Evolutionary conservation across 2,329 filamentous ascomycete genomes (phyloP), one percentile per base, ranked within the genome.

Genomic region (Xylaria polymorpha): DNA sequence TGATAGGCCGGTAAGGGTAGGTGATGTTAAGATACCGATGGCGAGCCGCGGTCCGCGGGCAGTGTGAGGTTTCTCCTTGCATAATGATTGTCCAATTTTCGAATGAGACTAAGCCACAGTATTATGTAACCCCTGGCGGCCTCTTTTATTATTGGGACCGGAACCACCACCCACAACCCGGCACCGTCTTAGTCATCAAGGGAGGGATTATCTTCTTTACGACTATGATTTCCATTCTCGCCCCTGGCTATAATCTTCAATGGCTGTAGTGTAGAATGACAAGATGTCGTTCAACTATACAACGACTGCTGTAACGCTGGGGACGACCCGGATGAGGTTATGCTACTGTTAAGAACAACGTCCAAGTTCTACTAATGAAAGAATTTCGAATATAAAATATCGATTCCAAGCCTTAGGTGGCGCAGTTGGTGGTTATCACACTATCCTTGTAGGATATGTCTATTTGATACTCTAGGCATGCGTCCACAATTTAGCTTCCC

Each of bases 401-500:
- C 20, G 44, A 48, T 12, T 48, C 8, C 4, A 14, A 22, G 44
- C n/a, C n/a, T 22, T 22, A 48, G 20, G 44, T 48, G 44, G 44
- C 44, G 44, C 44, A 48, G 44, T 8, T 5, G 10, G 5, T 22
- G 10, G 20, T 48, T 10, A 4, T 4, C 10, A 22, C 7, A 14
- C 3, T 14, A 22, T 14, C 9, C n/a, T 4, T 48, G 44, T 48
- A 22, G 12, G 20, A 22, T 48, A 48, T 12, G 12, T 48, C 1
- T 48, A 48, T 48, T 22, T 22, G n/a, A 48, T 22, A 46, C 43
- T 46, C 43, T 46, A 8, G 43, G 43, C 43, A 46, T 46, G n/a
- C 7, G 7, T 46, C 43, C 43, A 18, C 43, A 20, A 6, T 46
- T n/a, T 4, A 44, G 43, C 43, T 44, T 44, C 43, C n/a, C 3